phyloP scores from a whole-genome alignment of 441 rosid species.

The Brassica hybrid region DNA sequence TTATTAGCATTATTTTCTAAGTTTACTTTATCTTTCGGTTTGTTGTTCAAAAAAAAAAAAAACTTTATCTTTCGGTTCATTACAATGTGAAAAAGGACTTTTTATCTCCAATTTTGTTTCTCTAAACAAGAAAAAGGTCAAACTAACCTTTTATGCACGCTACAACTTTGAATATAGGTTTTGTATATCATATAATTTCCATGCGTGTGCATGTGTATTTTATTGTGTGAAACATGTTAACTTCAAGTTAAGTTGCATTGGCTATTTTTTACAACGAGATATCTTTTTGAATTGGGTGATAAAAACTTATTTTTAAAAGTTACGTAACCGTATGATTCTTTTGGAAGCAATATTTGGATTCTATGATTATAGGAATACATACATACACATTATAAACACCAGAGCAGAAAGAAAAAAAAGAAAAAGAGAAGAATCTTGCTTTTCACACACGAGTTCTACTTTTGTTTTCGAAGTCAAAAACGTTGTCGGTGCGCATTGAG shows the following conservation, averaged over 20 bases:
- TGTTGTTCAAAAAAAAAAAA: too few species aligned
- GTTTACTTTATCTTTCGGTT: constrained; percentile 32
- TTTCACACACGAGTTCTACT: constrained; percentile 44
- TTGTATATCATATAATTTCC: constrained; percentile 1
- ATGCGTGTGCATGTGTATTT: constrained; percentile 32
- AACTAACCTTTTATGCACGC: constrained; percentile 38
- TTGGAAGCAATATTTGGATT: constrained; percentile 12
- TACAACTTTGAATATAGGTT: constrained; percentile 30
- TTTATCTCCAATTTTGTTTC: constrained; percentile 16
- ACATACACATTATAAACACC: neutral
- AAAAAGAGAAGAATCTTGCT: constrained; percentile 32
- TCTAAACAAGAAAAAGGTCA: constrained; percentile 24
- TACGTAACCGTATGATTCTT: neutral
- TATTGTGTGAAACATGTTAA: constrained; percentile 18
- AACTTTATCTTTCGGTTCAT: constrained; percentile 29
- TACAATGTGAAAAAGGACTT: constrained; percentile 31
- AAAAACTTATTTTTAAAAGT: neutral
- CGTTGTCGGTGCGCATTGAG: constrained; percentile 41
- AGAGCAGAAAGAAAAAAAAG: neutral
- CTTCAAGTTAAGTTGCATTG: constrained; percentile 5
- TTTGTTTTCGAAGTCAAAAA: constrained; percentile 37
- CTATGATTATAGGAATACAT: neutral
- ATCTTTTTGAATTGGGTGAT: neutral
- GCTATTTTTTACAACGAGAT: neutral
- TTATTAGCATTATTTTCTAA: constrained; percentile 38